Percentiles rank a stretch among this genome's conserved stretches.
phyloP scores from a whole-genome alignment of 208 protist genomes.

The Leishmania major region DNA sequence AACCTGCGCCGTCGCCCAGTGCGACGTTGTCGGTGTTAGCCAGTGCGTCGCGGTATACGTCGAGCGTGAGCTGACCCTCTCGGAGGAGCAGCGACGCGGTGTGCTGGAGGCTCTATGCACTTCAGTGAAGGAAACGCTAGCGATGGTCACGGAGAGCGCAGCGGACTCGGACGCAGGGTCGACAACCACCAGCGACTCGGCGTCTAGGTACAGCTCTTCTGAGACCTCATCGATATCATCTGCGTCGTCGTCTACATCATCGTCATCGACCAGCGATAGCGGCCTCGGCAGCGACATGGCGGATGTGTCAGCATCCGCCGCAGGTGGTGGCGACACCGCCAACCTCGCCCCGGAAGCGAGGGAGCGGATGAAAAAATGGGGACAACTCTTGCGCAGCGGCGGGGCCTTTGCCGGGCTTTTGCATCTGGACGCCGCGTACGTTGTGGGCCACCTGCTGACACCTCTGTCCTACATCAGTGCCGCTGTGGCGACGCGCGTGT shows the following conservation, averaged over 20 bases:
- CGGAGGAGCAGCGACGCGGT: slow-evolving; percentile 30
- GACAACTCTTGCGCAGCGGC: slow-evolving; percentile 34
- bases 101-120: slow-evolving; percentile 42
- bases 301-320: slow-evolving; percentile 3
- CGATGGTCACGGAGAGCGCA: slow-evolving; percentile 27
- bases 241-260: neutral
- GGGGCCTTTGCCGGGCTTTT: slow-evolving; percentile 41
- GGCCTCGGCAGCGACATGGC: slow-evolving; percentile 2
- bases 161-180: neutral
- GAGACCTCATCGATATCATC: neutral
- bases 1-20: slow-evolving; percentile 31
- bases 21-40: slow-evolving; percentile 50
- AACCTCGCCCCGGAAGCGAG: slow-evolving; percentile 39
- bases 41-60: slow-evolving; percentile 38
- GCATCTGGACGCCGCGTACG: slow-evolving; percentile 22
- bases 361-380: slow-evolving; percentile 41
- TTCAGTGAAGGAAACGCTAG: slow-evolving; percentile 33
- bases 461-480: slow-evolving; percentile 45
- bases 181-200: neutral
- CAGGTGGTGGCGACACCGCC: slow-evolving; percentile 1
- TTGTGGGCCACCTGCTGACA: slow-evolving; percentile 26
- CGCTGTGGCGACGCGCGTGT: slow-evolving; percentile 64
- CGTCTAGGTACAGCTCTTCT: neutral
- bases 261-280: neutral
- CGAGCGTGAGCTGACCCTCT: slow-evolving; percentile 12